Conservation (phyloP, 495 filamentous ascomycete species). For the Daldinia loculata region DNA sequence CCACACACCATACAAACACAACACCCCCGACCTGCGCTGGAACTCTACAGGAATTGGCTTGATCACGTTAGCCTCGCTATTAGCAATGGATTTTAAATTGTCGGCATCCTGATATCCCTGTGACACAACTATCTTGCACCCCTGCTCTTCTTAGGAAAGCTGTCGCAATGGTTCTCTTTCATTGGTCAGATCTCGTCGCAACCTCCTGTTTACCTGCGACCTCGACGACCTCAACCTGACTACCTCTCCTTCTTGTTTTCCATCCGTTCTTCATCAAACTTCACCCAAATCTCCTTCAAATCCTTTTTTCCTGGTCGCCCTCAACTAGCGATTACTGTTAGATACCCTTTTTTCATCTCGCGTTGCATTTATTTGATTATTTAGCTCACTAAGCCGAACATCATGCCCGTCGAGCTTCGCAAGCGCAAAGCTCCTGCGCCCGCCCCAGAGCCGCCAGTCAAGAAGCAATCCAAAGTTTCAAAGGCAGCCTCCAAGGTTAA, state of each 20-base stretch:
- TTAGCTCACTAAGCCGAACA: constrained; percentile 20
- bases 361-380: constrained; percentile 18
- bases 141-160: constrained; percentile 35
- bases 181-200: constrained; percentile 39
- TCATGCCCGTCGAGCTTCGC: constrained; percentile 70
- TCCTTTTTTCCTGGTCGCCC: constrained; percentile 20
- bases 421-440: constrained; percentile 77
- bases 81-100: constrained; percentile 45
- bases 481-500: constrained; percentile 55
- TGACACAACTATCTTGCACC: constrained; percentile 40
- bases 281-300: constrained; percentile 16
- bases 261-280: constrained; percentile 45
- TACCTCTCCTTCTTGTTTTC: constrained; percentile 28
- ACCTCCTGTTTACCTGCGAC: constrained; percentile 45
- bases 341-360: constrained; percentile 13
- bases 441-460: constrained; percentile 61
- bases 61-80: constrained; percentile 42
- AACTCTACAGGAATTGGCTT: constrained; percentile 39
- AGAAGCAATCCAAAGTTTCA: constrained; percentile 59
- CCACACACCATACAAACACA: constrained; percentile 1
- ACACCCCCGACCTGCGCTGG: constrained; percentile 24
- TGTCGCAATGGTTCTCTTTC: constrained; percentile 33
- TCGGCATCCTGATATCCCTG: constrained; percentile 40
- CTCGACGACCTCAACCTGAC: constrained; percentile 40
- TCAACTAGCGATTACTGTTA: constrained; percentile 24